Base-by-base conservation (phyloP, 148 eudicot genomes). In the Chenopodium suecicum region DNA sequence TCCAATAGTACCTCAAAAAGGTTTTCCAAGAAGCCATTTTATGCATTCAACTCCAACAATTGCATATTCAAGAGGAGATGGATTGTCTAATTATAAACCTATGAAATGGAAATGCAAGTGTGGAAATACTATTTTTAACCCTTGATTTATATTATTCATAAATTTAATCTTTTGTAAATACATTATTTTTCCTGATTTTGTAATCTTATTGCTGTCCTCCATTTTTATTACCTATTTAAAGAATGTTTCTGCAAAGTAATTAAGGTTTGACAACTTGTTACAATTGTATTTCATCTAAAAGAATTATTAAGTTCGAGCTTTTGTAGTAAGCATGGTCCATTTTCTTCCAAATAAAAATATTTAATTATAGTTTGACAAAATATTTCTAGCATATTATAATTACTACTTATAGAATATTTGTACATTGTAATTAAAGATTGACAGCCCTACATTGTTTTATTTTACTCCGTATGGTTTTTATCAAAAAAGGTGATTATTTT, bases 21-120 rank as follows among this genome's bases (percentile, higher is more conserved):
- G 86, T 17, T 71, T 66, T 62, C 73, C 58, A 16, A 85, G 79
- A 77, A 77, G 58, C 23, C 90, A 85, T 56, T 81, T 84, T 54
- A 27, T 32, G 56, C 58, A 54, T 34, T 69, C 81, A 65, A 74
- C 29, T 8, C 71, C 85, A 54, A 78, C 27, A 13, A 79, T 78
- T 75, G 80, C 84, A 4, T 83, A 86, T 75, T 88, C 92, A 5
- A 90, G 94, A 86, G 90, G 93, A 20, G 97, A 91, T 66, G 84
- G 79, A 27, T 62, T 89, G 56, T 88, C 94, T 32, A 91, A 92
- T 80, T 94, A 92, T 82, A 92, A 91, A 85, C 98, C 98, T 34
- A 92, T 94, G 84, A 84, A 93, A 80, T 94, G 98, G 98, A 94
- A 90, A 84, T 94, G 98, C 80, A 92, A 94, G 83, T 94, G 98